phyloP scores from a whole-genome alignment of 1,284 basidiomycete genomes.

The Ceratobasidium sp. region DNA sequence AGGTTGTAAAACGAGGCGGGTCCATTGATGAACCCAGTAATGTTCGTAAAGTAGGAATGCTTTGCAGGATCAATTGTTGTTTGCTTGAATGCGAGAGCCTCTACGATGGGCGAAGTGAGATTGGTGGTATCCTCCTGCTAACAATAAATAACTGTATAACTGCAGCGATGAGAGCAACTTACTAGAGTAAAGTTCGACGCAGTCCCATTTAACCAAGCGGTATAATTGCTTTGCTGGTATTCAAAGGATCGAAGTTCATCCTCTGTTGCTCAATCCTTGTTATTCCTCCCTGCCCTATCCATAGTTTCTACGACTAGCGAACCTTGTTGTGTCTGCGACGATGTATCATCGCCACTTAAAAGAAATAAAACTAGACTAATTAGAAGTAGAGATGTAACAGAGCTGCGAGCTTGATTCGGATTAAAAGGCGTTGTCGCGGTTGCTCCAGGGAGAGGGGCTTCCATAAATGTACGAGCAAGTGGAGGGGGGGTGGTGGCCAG shows the following conservation, averaged over 20 bases:
- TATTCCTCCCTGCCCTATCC: conserved; percentile 72
- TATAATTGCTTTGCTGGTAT: conserved; percentile 75
- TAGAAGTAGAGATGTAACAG: conserved; percentile 79
- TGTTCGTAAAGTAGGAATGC: conserved; percentile 77
- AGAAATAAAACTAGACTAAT: conserved; percentile 79
- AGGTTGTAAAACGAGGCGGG: conserved; percentile 73
- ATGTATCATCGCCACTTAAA: conserved; percentile 59
- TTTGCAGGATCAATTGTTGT: conserved; percentile 61
- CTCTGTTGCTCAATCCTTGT: conserved; percentile 54
- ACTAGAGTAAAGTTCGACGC: conserved; percentile 76
- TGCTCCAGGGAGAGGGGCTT: conserved; percentile 37
- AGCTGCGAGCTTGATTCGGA: conserved; percentile 58
- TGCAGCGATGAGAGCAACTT: conserved; percentile 53
- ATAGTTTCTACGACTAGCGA: conserved; percentile 31
- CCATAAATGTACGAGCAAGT: conserved; percentile 16
- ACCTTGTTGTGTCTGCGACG: conserved; percentile 49
- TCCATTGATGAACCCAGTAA: conserved; percentile 81
- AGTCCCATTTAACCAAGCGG: conserved; percentile 79
- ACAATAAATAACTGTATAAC: conserved; percentile 15
- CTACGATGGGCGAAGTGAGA: conserved; percentile 64
- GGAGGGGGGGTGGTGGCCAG: conserved; percentile 7
- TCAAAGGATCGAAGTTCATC: conserved; percentile 70
- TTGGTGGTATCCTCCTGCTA: conserved; percentile 57
- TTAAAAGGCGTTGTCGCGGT: conserved; percentile 38
- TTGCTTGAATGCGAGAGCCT: conserved; percentile 64